Evolutionary conservation across 2,329 filamentous ascomycete species (phyloP).

Genomic region (Leptographium wingfieldii): DNA sequence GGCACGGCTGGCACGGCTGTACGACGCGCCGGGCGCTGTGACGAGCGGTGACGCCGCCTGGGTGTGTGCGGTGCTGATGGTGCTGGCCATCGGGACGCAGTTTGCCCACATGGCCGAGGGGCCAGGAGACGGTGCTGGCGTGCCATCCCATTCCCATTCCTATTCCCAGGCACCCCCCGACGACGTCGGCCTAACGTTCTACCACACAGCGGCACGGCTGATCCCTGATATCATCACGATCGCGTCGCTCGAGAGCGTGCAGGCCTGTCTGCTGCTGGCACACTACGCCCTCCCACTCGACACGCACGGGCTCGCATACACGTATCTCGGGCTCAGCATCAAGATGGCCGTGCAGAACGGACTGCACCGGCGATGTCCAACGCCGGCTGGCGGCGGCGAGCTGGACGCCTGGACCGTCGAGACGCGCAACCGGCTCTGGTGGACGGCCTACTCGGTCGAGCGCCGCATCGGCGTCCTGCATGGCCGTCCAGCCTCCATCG

Average conservation of each 20-base stretch:
- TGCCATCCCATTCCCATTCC: no score
- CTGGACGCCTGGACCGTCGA: constrained; percentile 36
- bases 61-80: constrained; percentile 31
- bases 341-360: constrained; percentile 48
- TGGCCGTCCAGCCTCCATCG: constrained; percentile 40
- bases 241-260: constrained; percentile 43
- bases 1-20: constrained; percentile 27
- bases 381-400: constrained; percentile 17
- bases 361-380: constrained; percentile 37
- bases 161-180: constrained; percentile 28
- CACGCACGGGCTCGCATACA: constrained; percentile 42
- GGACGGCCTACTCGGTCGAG: constrained; percentile 44
- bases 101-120: constrained; percentile 35
- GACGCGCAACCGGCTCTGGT: constrained; percentile 42
- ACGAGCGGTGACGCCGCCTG: constrained; percentile 28
- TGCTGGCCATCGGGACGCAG: constrained; percentile 37
- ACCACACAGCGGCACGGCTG: constrained; percentile 40
- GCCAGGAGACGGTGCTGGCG: constrained; percentile 16
- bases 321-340: constrained; percentile 41
- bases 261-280: constrained; percentile 42
- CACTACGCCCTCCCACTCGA: constrained; percentile 43
- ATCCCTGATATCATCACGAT: constrained; percentile 44
- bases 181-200: constrained; percentile 41
- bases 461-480: constrained; percentile 45
- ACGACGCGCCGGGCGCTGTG: constrained; percentile 24